Base-by-base conservation (phyloP, 169 alveolate species). In the Eimeria praecox region DNA sequence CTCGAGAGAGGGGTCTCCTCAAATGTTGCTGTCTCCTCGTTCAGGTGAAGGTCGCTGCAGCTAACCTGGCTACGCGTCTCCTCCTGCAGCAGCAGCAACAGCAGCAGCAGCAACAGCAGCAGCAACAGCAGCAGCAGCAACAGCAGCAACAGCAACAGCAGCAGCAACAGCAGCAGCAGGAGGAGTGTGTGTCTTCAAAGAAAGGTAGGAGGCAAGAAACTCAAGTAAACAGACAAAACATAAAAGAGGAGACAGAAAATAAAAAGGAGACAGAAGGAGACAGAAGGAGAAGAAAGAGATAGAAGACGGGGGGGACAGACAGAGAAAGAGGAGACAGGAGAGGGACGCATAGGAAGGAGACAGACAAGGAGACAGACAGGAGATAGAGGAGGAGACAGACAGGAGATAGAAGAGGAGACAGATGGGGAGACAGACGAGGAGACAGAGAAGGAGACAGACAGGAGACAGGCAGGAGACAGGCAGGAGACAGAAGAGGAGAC, bases 41-140 rank as follows among this genome's bases (percentile, higher is more conserved):
- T 38, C 52, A 44, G 27, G 27, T 44, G 52, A 0, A 82, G 27
- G 42, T 82, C 90, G 62, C 62, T 35, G 73, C 62, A 46, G 73
- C 62, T 82, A 27, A 82, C 90, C 27, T 82, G 90, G 22, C 30
- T 73, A 10, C 24, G 9, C 40, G 90, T 82, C 20, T 44, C 73
- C 49, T 82, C 90, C 90, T 82, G 90, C 90, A 82, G 90, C 90
- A 82, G 35, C 73, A 44, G 73, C 42, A 44, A 27, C 73, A 42
- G 33, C 62, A 82, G 38, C 62, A 44, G 90, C 90, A 82, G 14
- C 90, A 82, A 24, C 80, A 12, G 80, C 80, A 71, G 82, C 82
- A 71, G 49, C 82, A 71, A 38, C 49, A 71, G 8, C 18, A 38
- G 82, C 46, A 71, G 46, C 18, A 30, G 44, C 46, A 3, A 8